Base-by-base conservation (phyloP, 2,329 filamentous ascomycete species). In the Phialemoniopsis sp. region DNA sequence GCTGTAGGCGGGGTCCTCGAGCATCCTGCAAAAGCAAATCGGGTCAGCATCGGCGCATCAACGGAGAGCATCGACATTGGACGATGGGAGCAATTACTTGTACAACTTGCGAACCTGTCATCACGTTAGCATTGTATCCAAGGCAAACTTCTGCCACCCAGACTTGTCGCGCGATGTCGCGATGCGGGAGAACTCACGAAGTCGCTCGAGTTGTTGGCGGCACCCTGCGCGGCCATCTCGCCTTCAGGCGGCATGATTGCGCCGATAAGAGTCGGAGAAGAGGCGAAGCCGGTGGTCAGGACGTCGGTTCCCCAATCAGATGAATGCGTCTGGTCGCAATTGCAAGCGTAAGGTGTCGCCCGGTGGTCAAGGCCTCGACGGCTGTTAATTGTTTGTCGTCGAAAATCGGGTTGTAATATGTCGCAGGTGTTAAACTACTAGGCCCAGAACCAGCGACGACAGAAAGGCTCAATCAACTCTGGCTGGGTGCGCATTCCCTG, bases 41-140 rank as follows among this genome's bases (percentile, higher is more conserved):
- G 37, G 32, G 30, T 40, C 47, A 32, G 38, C 35, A 36, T 41
- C 33, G 33, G 39, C 34, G 34, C 33, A 43, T 37, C 36, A 35
- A 44, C 38, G 32, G 35, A 32, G 16, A 21, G 30, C 31, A 37
- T 44, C 16, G n/a, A 33, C 37, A 18, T 40, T 32, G 33, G 34
- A 39, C 35, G 48, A 14, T 13, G 16, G 30, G 21, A 43, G 41
- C 47, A 65, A 76, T 67, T 82, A 97, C 91, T 95, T 95, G 77
- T 96, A 97, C 50, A 97, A 73, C 70, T 97, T 97, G 73, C 91
- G 89, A 68, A 97, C 90, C 90, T 96, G 52, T 31, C 29, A n/a
- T 18, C 35, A 14, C 31, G 40, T 38, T 34, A 47, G 46, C 40
- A 48, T 6, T n/a, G 10, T 3, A 13, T 29, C 42, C 46, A 39